phyloP scores from a whole-genome alignment of 495 filamentous ascomycete species.

The Ramalina intermedia region DNA sequence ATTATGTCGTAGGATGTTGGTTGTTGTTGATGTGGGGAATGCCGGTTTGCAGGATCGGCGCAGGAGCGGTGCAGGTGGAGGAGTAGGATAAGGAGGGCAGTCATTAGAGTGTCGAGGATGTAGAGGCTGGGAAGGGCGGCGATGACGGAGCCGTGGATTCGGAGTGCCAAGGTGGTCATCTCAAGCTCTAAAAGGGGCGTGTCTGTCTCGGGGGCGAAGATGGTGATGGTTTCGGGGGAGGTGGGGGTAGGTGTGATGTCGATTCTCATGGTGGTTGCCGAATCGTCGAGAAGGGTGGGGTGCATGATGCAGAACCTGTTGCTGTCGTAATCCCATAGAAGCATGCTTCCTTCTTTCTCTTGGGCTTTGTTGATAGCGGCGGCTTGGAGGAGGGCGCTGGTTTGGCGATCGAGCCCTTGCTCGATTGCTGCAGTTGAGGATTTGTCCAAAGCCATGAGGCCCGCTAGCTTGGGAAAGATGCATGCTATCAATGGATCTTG shows the following conservation, averaged over 20 bases:
- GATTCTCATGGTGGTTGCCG: slow-evolving; percentile 9
- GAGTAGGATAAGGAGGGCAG: slow-evolving; percentile 14
- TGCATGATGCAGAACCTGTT: slow-evolving; percentile 14
- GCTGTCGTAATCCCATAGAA: slow-evolving; percentile 14
- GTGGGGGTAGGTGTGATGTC: slow-evolving; percentile 10
- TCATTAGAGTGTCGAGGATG: slow-evolving; percentile 14
- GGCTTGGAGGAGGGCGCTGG: slow-evolving; percentile 14
- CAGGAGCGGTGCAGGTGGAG: slow-evolving; percentile 17
- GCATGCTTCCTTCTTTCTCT: slow-evolving; percentile 12
- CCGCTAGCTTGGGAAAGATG: slow-evolving; percentile 16
- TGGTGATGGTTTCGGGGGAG: slow-evolving; percentile 12
- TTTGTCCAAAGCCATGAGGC: slow-evolving; percentile 15
- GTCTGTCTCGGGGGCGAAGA: slow-evolving; percentile 13
- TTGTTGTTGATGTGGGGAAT: background rate
- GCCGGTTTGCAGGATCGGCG: slow-evolving; percentile 3
- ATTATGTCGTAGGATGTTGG: background rate
- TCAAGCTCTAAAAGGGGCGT: slow-evolving; percentile 9
- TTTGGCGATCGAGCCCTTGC: slow-evolving; percentile 11
- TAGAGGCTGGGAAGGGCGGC: slow-evolving; percentile 10
- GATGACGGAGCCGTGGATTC: slow-evolving; percentile 5
- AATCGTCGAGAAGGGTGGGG: slow-evolving; percentile 12
- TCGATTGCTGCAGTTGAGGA: slow-evolving; percentile 11
- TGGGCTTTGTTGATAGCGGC: slow-evolving; percentile 14
- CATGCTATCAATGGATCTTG: slow-evolving; percentile 12
- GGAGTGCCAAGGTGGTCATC: slow-evolving; percentile 5